These are phyloP conservation scores for Teratosphaeria epicoccoides DNA, from an alignment of 2,329 filamentous ascomycete species.

Conservation along the genomic window DNA sequence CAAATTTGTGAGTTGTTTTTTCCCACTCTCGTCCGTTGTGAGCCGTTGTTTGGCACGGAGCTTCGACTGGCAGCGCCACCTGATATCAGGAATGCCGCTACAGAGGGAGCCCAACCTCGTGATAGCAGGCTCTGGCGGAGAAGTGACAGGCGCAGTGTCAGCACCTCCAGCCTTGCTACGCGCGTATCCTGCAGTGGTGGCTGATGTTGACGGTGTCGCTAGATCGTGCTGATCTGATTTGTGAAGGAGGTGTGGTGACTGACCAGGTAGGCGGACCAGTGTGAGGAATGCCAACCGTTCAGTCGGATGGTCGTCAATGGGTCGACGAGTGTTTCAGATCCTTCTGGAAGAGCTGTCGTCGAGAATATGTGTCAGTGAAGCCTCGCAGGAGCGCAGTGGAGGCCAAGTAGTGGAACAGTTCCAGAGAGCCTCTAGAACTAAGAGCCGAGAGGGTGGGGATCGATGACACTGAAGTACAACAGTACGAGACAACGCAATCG, in stretches of 20 bases:
- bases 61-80: neutral
- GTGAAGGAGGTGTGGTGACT: slow-evolving; percentile 14
- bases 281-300: slow-evolving; percentile 19
- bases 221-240: slow-evolving; percentile 11
- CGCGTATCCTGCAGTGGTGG: neutral
- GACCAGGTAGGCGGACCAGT: slow-evolving; percentile 22
- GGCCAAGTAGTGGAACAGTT: neutral
- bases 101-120: slow-evolving; percentile 5
- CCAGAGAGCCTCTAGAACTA: slow-evolving; percentile 2
- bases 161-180: neutral
- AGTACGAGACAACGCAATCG: slow-evolving; percentile 3
- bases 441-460: slow-evolving; percentile 5
- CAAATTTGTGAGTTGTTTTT: neutral
- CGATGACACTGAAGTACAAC: slow-evolving; percentile 7
- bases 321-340: slow-evolving; percentile 5
- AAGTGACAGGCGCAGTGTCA: neutral
- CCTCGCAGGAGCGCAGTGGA: slow-evolving; percentile 2
- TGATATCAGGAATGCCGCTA: slow-evolving; percentile 5
- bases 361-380: neutral
- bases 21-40: neutral
- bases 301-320: slow-evolving; percentile 19
- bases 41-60: neutral
- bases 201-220: slow-evolving; percentile 1
- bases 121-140: neutral
- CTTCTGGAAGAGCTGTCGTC: neutral